phyloP scores from a whole-genome alignment of 257 asterid genomes.

The Rauvolfia tetraphylla region DNA sequence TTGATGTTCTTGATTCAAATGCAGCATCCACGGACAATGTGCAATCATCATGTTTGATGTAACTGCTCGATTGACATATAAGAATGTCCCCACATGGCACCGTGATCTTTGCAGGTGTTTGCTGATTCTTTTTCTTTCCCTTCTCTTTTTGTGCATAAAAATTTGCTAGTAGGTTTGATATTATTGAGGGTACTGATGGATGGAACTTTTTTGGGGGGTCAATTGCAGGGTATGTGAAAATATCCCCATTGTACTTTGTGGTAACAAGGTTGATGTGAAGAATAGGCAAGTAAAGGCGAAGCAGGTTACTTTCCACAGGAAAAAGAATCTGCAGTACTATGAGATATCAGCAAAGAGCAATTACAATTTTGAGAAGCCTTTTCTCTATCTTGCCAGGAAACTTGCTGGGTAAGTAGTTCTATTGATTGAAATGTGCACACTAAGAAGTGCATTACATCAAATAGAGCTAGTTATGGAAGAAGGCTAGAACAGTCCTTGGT shows the following conservation, averaged over 20 bases:
- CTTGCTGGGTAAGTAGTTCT: constrained; percentile 67
- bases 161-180: neutral
- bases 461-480: too few species aligned
- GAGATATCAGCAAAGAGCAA: constrained; percentile 90
- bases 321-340: constrained; percentile 81
- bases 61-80: constrained; percentile 86
- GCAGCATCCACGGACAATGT: constrained; percentile 94
- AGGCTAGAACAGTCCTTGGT: too few species aligned
- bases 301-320: constrained; percentile 89
- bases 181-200: neutral
- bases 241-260: constrained; percentile 84
- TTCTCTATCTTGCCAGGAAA: constrained; percentile 79
- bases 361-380: constrained; percentile 86
- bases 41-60: constrained; percentile 93
- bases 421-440: neutral
- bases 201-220: neutral
- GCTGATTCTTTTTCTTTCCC: neutral
- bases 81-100: constrained; percentile 94
- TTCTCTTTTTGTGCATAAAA: neutral
- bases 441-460: neutral
- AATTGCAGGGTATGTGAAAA: constrained; percentile 74
- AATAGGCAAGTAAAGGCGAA: constrained; percentile 92
- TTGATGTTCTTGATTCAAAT: neutral
- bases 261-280: constrained; percentile 90
- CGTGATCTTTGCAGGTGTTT: constrained; percentile 89